These are phyloP conservation scores for Lachnellula arida DNA, from an alignment of 2,329 filamentous ascomycete genomes.

Conservation along the genomic window DNA sequence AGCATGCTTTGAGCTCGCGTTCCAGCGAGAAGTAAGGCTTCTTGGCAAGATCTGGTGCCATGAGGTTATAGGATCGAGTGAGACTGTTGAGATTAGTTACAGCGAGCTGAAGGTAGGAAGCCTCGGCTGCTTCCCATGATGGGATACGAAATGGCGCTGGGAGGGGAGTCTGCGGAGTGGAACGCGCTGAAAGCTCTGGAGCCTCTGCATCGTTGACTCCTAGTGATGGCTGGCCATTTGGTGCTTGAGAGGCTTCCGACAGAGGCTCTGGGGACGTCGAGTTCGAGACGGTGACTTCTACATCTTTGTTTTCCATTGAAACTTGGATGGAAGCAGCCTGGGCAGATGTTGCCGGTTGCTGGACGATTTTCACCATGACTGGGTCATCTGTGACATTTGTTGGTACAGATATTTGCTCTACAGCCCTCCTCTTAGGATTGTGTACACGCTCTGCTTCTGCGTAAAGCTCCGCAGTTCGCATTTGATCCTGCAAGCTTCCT, in stretches of 20 bases:
- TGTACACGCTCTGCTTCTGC: conserved; percentile 66
- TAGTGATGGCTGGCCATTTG: not conserved
- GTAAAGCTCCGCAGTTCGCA: conserved; percentile 65
- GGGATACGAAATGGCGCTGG: conserved; percentile 70
- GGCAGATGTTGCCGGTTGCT: conserved; percentile 29
- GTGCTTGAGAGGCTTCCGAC: conserved; percentile 2
- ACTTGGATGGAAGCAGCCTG: conserved; percentile 12
- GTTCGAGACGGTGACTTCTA: conserved; percentile 3
- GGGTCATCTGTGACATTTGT: conserved; percentile 45
- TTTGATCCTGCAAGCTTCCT: conserved; percentile 68
- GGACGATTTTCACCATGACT: conserved; percentile 43
- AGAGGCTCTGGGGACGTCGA: not conserved
- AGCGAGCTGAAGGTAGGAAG: conserved; percentile 69
- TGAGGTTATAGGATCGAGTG: conserved; percentile 86
- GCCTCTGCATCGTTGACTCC: conserved; percentile 9
- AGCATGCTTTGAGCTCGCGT: conserved; percentile 76
- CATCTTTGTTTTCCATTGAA: conserved; percentile 14
- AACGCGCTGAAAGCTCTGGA: conserved; percentile 9
- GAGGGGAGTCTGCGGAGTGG: conserved; percentile 31
- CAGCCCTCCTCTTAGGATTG: conserved; percentile 51
- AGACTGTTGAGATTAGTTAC: conserved; percentile 74
- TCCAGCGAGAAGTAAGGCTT: conserved; percentile 86
- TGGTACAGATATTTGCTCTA: conserved; percentile 45
- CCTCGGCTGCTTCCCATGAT: conserved; percentile 68
- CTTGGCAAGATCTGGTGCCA: conserved; percentile 87